Conservation (phyloP, 768 basidiomycete genomes). For the Lactarius sanguifluus region DNA sequence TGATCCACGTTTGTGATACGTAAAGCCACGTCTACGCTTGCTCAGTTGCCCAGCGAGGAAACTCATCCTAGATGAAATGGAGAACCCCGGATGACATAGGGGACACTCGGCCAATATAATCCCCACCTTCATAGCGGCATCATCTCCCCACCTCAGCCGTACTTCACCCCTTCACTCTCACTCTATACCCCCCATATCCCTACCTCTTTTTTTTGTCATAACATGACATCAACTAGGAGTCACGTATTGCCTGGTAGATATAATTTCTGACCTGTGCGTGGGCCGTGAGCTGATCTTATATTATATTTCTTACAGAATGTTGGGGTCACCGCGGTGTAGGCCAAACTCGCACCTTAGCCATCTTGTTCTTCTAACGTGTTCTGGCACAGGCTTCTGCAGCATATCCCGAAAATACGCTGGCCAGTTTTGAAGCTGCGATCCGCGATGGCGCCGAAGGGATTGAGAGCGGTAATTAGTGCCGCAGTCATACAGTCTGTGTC, state of each 20-base stretch:
- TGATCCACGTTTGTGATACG: conserved; percentile 26
- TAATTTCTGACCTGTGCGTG: not conserved
- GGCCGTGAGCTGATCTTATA: not conserved
- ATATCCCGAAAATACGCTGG: conserved; percentile 93
- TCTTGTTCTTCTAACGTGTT: conserved; percentile 8
- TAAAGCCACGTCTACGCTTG: conserved; percentile 11
- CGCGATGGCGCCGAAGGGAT: conserved; percentile 95
- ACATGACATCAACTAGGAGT: conserved; percentile 16
- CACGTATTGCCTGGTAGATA: conserved; percentile 32
- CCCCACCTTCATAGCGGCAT: conserved; percentile 12
- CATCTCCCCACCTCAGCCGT: not conserved
- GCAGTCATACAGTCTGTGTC: conserved; percentile 22
- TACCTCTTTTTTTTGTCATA: not conserved
- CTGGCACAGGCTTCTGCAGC: conserved; percentile 69
- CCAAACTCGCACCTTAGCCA: conserved; percentile 23
- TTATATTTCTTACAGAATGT: conserved; percentile 52
- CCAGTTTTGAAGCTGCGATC: conserved; percentile 93
- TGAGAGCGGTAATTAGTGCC: conserved; percentile 82
- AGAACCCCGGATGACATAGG: not conserved
- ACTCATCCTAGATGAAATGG: not conserved
- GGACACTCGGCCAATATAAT: not conserved
- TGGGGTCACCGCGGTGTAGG: conserved; percentile 74
- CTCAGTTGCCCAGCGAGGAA: not conserved
- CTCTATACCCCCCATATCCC: not conserved
- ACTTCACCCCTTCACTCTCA: not conserved